These are phyloP conservation scores for Euryodendron excelsum DNA, from an alignment of 148 eudicot species.

Conservation along the genomic window DNA sequence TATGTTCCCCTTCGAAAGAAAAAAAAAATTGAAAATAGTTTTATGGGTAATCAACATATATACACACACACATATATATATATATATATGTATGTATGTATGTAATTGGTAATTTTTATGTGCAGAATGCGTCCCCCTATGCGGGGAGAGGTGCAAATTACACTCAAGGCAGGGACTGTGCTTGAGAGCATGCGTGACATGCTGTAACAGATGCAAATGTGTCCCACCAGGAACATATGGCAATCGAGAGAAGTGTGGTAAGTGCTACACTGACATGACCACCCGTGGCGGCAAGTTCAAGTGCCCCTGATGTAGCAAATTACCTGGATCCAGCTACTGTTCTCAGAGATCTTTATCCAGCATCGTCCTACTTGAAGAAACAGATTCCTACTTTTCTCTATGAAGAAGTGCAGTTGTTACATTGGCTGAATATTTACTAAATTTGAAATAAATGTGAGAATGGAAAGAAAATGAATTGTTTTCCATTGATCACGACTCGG, in stretches of 20 bases:
- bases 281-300: constrained; percentile 55
- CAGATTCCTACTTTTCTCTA: too few relatives aligned
- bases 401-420: background rate
- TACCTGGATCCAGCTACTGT: too few relatives aligned
- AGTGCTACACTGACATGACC: constrained; percentile 69
- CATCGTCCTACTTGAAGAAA: too few relatives aligned
- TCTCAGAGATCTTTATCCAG: too few relatives aligned
- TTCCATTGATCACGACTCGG: background rate
- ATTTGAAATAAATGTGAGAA: background rate
- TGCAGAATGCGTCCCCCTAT: constrained; percentile 56
- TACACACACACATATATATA: background rate
- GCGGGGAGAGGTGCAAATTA: constrained; percentile 48
- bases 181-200: constrained; percentile 59
- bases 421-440: background rate
- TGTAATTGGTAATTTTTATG: too few relatives aligned
- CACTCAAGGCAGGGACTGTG: constrained; percentile 53
- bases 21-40: background rate
- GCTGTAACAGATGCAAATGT: constrained; percentile 72
- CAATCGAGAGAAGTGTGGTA: constrained; percentile 57
- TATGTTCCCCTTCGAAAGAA: too few relatives aligned
- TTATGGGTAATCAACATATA: background rate
- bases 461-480: constrained; percentile 8
- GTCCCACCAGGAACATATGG: constrained; percentile 81
- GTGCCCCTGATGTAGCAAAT: constrained; percentile 64
- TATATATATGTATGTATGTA: background rate